These are phyloP conservation scores for Aspergillus sp. DNA, from an alignment of 2,329 filamentous ascomycete genomes.

Conservation along the genomic window DNA sequence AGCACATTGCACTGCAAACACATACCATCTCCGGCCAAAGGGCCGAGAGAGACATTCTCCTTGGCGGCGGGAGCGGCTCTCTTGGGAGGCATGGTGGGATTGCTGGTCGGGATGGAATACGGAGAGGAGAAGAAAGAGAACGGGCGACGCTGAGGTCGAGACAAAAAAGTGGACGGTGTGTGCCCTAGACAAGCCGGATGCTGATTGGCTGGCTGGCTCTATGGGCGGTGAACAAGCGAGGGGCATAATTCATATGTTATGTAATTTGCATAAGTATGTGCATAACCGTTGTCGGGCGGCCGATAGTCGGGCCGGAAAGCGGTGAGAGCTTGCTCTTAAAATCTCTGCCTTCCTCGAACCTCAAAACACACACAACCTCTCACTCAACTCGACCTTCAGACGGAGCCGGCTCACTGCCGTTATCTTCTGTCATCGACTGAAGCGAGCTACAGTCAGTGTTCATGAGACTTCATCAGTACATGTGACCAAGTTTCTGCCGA, in stretches of 20 bases:
- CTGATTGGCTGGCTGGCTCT: constrained; percentile 20
- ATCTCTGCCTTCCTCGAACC: background rate
- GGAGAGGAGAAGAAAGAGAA: constrained; percentile 22
- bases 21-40: constrained; percentile 87
- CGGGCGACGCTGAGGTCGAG: constrained; percentile 12
- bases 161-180: constrained; percentile 26
- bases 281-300: background rate
- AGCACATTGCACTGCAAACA: constrained; percentile 1
- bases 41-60: constrained; percentile 98
- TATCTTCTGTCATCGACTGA: background rate
- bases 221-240: constrained; percentile 19
- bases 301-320: constrained; percentile 20
- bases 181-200: constrained; percentile 23
- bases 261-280: background rate
- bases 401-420: too few species aligned
- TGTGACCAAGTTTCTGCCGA: too few species aligned
- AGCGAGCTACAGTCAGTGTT: too few species aligned
- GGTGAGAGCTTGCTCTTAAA: constrained; percentile 10
- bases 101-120: constrained; percentile 37
- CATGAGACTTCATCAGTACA: too few species aligned
- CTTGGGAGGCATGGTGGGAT: constrained; percentile 81
- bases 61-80: constrained; percentile 64
- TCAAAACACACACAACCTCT: background rate
- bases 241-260: background rate
- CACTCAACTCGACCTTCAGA: background rate